phyloP scores from a whole-genome alignment of 805 yeast genomes.

The Ogataea sp. region DNA sequence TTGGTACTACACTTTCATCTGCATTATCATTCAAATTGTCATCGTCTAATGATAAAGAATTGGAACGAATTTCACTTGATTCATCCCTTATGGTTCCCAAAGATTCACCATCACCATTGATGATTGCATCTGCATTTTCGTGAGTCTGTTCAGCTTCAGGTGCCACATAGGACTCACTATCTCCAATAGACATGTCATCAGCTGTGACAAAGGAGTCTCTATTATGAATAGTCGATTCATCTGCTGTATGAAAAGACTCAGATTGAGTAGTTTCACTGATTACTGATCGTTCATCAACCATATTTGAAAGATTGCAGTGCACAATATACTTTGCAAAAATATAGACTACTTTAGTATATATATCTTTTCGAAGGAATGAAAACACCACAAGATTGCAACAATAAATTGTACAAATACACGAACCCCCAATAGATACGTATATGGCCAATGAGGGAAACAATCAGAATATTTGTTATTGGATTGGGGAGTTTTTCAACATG shows the following conservation, averaged over 20 bases:
- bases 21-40: neutral
- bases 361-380: too few relatives aligned
- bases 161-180: neutral
- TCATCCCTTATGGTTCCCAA: neutral
- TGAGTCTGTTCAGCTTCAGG: neutral
- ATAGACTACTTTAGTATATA: too few relatives aligned
- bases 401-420: too few relatives aligned
- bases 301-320: too few relatives aligned
- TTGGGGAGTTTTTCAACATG: too few relatives aligned
- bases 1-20: neutral
- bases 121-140: neutral
- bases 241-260: neutral
- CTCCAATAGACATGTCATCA: neutral
- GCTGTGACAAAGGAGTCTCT: neutral
- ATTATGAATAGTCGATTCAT: neutral
- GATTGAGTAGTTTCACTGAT: neutral
- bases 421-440: too few relatives aligned
- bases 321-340: too few relatives aligned
- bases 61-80: neutral
- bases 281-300: neutral
- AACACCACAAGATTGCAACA: too few relatives aligned
- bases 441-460: too few relatives aligned
- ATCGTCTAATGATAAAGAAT: neutral
- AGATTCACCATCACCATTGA: neutral
- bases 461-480: too few relatives aligned